Percentiles rank a stretch among this genome's conserved stretches.
These are phyloP conservation scores for Hydrangea macrophylla DNA, from an alignment of 148 eudicot genomes.

Conservation along the genomic window DNA sequence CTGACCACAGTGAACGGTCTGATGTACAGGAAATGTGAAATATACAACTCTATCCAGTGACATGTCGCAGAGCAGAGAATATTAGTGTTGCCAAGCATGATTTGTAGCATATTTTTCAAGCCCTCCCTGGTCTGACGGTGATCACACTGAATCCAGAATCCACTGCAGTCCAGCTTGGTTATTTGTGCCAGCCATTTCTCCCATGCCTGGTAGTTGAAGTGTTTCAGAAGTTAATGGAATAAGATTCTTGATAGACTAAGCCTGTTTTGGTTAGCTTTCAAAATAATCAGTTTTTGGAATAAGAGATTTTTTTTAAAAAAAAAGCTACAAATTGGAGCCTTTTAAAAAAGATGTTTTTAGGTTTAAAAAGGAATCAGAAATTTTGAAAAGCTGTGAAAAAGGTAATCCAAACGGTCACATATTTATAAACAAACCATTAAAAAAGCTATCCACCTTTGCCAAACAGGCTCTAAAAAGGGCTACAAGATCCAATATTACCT, in stretches of 20 bases:
- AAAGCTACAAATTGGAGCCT: too few relatives aligned
- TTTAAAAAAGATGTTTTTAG: too few relatives aligned
- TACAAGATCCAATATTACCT: constrained; percentile 38
- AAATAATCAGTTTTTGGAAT: too few relatives aligned
- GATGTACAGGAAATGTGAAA: constrained; percentile 75
- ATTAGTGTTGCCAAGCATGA: constrained; percentile 75
- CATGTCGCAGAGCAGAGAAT: constrained; percentile 60
- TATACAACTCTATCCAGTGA: constrained; percentile 85
- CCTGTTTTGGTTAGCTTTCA: too few relatives aligned
- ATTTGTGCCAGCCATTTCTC: constrained; percentile 91
- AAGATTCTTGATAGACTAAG: neutral
- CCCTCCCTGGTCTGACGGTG: constrained; percentile 71
- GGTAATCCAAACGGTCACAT: too few relatives aligned
- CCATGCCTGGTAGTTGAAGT: constrained; percentile 60
- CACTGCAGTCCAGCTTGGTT: constrained; percentile 88
- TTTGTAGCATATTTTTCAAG: constrained; percentile 73
- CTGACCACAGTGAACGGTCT: constrained; percentile 94
- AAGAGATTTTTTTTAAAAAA: too few relatives aligned
- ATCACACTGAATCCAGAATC: constrained; percentile 89
- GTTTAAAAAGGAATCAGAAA: too few relatives aligned
- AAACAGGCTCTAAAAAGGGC: neutral
- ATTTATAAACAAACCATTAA: too few relatives aligned
- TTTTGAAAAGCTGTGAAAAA: too few relatives aligned
- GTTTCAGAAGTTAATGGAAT: constrained; percentile 10
- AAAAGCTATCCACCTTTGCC: too few relatives aligned